These are phyloP conservation scores for Crucihimalaya himalaica DNA, from an alignment of 345 rosid species.

Conservation along the genomic window DNA sequence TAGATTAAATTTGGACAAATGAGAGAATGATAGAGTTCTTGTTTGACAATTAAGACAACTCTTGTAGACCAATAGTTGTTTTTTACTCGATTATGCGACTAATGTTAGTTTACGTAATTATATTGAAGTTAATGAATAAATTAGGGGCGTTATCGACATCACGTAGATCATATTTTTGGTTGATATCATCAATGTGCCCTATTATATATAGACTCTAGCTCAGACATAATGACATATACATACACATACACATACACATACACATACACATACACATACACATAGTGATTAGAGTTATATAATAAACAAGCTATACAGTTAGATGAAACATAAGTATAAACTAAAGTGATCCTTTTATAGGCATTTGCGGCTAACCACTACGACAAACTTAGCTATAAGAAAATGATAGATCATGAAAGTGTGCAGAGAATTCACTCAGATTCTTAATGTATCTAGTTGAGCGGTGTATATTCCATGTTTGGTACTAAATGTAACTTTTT, in stretches of 20 bases:
- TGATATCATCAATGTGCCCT: slow-evolving; percentile 4
- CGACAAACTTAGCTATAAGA: neutral
- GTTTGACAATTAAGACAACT: slow-evolving; percentile 20
- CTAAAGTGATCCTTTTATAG: neutral
- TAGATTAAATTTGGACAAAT: slow-evolving; percentile 33
- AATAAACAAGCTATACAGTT: neutral
- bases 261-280: neutral
- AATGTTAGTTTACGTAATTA: neutral
- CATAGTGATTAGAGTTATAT: neutral
- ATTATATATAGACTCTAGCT: neutral
- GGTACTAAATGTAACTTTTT: neutral
- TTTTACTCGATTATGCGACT: slow-evolving; percentile 16
- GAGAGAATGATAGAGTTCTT: neutral
- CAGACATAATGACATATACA: neutral
- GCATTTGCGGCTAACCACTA: slow-evolving; percentile 13
- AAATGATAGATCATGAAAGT: slow-evolving; percentile 2
- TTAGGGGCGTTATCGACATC: neutral
- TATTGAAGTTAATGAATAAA: slow-evolving; percentile 2
- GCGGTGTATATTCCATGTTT: neutral
- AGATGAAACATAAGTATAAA: neutral
- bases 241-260: neutral
- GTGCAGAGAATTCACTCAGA: neutral
- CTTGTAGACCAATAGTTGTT: slow-evolving; percentile 10
- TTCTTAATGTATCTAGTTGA: neutral
- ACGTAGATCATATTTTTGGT: neutral